Conservation (phyloP, 805 yeast genomes). For the Hanseniaspora lachancei region DNA sequence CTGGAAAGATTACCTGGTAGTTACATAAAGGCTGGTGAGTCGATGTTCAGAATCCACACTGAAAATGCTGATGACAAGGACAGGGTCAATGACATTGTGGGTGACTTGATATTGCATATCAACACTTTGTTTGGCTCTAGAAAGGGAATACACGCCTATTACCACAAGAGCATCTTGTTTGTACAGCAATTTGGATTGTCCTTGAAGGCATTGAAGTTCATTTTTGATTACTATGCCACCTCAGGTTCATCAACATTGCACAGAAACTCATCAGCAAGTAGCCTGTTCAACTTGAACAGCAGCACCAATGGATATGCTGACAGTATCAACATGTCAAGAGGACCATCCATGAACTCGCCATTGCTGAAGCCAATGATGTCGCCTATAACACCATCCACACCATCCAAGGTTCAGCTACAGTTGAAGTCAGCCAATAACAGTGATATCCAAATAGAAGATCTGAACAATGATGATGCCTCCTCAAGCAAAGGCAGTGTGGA, state of each 20-base stretch:
- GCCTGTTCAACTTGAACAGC: not conserved
- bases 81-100: constrained; percentile 55
- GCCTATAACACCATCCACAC: constrained; percentile 8
- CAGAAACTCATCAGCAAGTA: constrained; percentile 1
- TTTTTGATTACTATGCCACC: constrained; percentile 31
- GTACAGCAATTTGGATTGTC: constrained; percentile 55
- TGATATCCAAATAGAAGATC: not conserved
- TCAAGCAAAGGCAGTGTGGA: constrained; percentile 10
- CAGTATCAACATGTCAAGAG: constrained; percentile 12
- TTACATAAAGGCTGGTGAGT: constrained; percentile 56
- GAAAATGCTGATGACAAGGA: constrained; percentile 52
- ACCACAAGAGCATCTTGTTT: constrained; percentile 54
- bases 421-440: constrained; percentile 8
- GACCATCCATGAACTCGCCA: not conserved
- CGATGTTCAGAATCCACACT: constrained; percentile 64
- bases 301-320: not conserved
- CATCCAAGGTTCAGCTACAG: constrained; percentile 13
- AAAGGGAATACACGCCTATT: constrained; percentile 61
- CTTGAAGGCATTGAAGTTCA: constrained; percentile 41
- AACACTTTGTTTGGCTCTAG: constrained; percentile 53
- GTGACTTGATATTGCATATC: constrained; percentile 74
- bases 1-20: constrained; percentile 74
- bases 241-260: not conserved
- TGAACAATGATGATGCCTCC: not conserved
- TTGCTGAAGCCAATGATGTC: constrained; percentile 6